phyloP scores from a whole-genome alignment of 805 yeast species.

The Lipomyces kockii region DNA sequence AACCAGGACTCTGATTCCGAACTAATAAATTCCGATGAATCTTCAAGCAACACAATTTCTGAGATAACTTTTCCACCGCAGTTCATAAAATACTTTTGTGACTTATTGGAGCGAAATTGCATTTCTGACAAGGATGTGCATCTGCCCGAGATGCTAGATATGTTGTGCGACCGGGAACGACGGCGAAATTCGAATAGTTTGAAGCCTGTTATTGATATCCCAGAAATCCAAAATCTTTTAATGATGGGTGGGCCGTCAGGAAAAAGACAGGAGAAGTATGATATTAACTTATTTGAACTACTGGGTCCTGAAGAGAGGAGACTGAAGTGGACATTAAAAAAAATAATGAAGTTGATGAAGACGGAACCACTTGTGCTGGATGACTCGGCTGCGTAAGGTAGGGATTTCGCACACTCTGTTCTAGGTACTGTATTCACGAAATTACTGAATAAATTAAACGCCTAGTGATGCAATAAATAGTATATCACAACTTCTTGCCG shows the following conservation, averaged over 20 bases:
- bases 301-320: neutral
- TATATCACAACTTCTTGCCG: conserved; percentile 10
- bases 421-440: neutral
- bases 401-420: neutral
- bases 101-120: too few relatives aligned
- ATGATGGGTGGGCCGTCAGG: neutral
- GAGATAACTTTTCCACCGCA: neutral
- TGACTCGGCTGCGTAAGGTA: neutral
- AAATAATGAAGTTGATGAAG: neutral
- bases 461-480: neutral
- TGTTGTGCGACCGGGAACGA: neutral
- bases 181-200: neutral
- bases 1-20: neutral
- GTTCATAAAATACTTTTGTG: too few relatives aligned
- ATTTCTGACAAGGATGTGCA: too few relatives aligned
- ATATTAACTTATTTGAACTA: too few relatives aligned
- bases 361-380: neutral
- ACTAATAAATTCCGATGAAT: neutral
- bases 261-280: neutral
- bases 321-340: neutral
- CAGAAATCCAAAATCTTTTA: too few relatives aligned
- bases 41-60: too few relatives aligned
- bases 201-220: too few relatives aligned
- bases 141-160: neutral
- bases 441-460: neutral